Conservation (phyloP, 768 basidiomycete species). For the Dioszegia aurantiaca region DNA sequence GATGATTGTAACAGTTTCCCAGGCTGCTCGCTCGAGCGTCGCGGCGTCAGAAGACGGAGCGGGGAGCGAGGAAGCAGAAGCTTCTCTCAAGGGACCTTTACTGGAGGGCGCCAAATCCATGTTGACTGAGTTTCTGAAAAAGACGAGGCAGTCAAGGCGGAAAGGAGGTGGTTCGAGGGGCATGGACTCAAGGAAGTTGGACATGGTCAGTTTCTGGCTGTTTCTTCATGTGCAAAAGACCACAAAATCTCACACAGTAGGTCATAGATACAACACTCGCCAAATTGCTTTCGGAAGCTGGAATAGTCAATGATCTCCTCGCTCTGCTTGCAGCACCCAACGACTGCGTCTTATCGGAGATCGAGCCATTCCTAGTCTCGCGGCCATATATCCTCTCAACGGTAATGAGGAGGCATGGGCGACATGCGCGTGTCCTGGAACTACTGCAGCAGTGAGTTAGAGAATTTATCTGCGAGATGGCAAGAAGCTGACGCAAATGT, state of each 20-base stretch:
- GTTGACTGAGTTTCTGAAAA: constrained; percentile 67
- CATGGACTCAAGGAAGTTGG: constrained; percentile 44
- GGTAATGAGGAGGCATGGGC: constrained; percentile 61
- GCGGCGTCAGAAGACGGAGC: background rate
- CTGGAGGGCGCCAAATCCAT: constrained; percentile 68
- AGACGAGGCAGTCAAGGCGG: constrained; percentile 57
- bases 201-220: constrained; percentile 29
- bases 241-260: constrained; percentile 51
- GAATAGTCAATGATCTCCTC: constrained; percentile 64
- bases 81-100: constrained; percentile 47
- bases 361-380: constrained; percentile 62
- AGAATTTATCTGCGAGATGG: background rate
- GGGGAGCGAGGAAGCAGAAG: background rate
- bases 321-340: constrained; percentile 61
- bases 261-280: constrained; percentile 76
- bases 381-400: constrained; percentile 65
- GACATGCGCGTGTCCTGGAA: constrained; percentile 65
- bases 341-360: constrained; percentile 61
- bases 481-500: constrained; percentile 7
- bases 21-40: background rate
- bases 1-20: constrained; percentile 1
- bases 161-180: constrained; percentile 40
- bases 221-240: background rate
- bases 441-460: constrained; percentile 64
- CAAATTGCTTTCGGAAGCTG: constrained; percentile 67